Evolutionary conservation across 441 rosid species (phyloP), one percentile per base, ranked within the genome.

Genomic region (Flueggea neowawraea): DNA sequence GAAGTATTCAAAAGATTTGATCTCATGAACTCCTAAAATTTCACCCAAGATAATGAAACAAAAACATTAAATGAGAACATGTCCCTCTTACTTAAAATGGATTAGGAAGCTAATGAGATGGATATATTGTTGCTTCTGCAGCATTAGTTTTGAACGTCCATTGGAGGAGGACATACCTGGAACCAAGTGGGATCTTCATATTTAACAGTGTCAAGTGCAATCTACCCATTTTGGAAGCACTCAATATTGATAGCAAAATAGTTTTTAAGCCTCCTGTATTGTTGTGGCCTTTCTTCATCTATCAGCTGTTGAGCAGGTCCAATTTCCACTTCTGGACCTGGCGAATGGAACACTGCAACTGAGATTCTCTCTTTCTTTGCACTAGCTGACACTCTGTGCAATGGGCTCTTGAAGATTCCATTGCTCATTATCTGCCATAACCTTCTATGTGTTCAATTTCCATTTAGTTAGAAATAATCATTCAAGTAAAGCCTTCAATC

Each of bases 341-440:
- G 90, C 54, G 71, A 12, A 44, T 78, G 75, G 57, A 88, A 83
- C 63, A 81, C 70, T 33, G 89, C 91, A 6, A 86, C 41, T 0
- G 96, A 85, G 55, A 82, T 77, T 51, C 95, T 83, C 58, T 75
- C 71, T 33, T 63, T 80, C 49, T 71, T 68, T 3, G 69, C 48
- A 63, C 76, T 84, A 0, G 82, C 70, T 58, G 79, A 60, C 59
- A 81, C 96, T 47, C 88, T 70, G 66, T 84, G 97, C 52, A 79
- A 60, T 6, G 83, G 85, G 57, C 93, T 90, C 80, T 86, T 88
- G 76, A 81, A 84, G 36, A 82, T 72, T 17, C 89, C 91, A 69
- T 90, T 88, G 61, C 80, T 80, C 80, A 87, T 82, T 75, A 85
- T 85, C 92, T 82, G 69, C 75, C 16, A 15, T n/a, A 15, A 15